Base-by-base conservation (phyloP, 768 basidiomycete species). In the Kwoniella pini region DNA sequence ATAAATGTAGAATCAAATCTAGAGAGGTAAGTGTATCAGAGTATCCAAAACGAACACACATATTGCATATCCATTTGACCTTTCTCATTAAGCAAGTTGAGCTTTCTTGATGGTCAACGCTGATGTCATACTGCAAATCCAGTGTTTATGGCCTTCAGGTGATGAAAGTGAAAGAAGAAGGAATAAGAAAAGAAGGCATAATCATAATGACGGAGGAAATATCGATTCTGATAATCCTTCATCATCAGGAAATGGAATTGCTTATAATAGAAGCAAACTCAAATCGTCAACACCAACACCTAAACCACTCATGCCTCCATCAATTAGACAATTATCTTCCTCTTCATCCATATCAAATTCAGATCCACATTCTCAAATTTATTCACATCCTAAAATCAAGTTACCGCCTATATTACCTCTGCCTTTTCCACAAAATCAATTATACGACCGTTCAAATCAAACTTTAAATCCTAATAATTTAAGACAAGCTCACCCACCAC, bases 61-160 rank as follows among this genome's bases (percentile, higher is more conserved):
- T n/a, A n/a, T n/a, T n/a, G n/a, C n/a, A n/a, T n/a, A n/a, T n/a
- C n/a, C n/a, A n/a, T n/a, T n/a, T n/a, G n/a, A n/a, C n/a, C n/a
- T n/a, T n/a, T n/a, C n/a, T n/a, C n/a, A n/a, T n/a, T n/a, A n/a
- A n/a, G n/a, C n/a, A n/a, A n/a, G n/a, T n/a, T n/a, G n/a, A n/a
- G n/a, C n/a, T n/a, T n/a, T n/a, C n/a, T n/a, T n/a, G n/a, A n/a
- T n/a, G n/a, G n/a, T n/a, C n/a, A n/a, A 12, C 5, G 17, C 27
- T 36, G 13, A 31, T 7, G 27, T 53, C 28, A 19, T 39, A 7
- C 15, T 15, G 7, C 15, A 7, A 15, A 7, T 36, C 33, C n/a
- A 61, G 59, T 61, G 59, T 33, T 21, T 54, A 21, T 61, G 59
- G 59, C 59, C 59, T 12, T 61, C 59, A 5, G 59, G 59, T 1